Evolutionary conservation across 805 yeast species (phyloP), one percentile per base, ranked within the genome.

Genomic region (Lipomyces spencermartinsiae): DNA sequence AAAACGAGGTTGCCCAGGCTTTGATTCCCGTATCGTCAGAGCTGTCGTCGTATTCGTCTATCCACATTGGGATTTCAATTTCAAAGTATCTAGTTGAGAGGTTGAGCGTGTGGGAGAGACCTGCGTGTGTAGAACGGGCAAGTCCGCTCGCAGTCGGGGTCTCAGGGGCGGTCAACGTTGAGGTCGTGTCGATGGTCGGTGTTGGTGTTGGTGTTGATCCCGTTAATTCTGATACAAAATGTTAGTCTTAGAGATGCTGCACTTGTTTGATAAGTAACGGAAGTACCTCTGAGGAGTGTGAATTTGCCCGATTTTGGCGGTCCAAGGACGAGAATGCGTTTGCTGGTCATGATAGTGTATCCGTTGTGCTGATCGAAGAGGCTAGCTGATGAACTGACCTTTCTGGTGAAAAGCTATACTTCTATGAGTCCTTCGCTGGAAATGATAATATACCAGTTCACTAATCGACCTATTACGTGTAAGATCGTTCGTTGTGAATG

Each of bases 41-140:
- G 14, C 51, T 16, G 10, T 33, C 12, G 3, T 68, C 73, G 64
- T 74, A 75, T 67, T 80, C 81, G 64, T 80, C 82, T 4, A 78
- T 71, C 76, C 81, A 77, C 0, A 80, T 65, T 2, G 77, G 76
- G 9, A 78, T 76, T 6, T 72, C 76, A 6, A 76, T 73, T n/a
- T 73, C 74, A 72, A 78, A 81, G 70, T 81, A 81, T 69, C 76
- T 77, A 39, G 74, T 72, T 29, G 62, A 64, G 63, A 80, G 35
- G 33, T 68, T 62, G 65, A 77, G 58, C 61, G 73, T 58, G 66
- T 72, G 72, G 43, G 71, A 54, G 46, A 75, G 67, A 59, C 83
- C 76, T 14, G 76, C 73, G 70, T 78, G 80, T 16, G 73, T 61
- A 14, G 58, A 31, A 16, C 56, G 43, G 16, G 7, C 29, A 9